These are phyloP conservation scores for Fusarium setosum DNA, from an alignment of 2,329 filamentous ascomycete species.

Conservation along the genomic window DNA sequence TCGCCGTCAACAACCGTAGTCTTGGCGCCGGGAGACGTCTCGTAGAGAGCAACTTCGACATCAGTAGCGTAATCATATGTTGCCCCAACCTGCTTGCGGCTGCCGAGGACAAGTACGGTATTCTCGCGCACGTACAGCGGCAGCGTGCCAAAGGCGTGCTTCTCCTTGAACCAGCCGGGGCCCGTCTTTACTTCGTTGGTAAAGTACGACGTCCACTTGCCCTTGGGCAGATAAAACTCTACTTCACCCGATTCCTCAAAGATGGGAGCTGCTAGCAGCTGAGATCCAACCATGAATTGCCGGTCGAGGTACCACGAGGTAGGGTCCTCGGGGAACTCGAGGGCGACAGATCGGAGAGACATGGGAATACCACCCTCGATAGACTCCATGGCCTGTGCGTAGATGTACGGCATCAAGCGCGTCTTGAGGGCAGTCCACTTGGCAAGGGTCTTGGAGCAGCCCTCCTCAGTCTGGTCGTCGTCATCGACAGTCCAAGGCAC, in stretches of 20 bases:
- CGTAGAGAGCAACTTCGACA: conserved; percentile 61
- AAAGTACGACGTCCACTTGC: conserved; percentile 61
- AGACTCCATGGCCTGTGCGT: conserved; percentile 55
- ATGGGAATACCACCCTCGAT: conserved; percentile 67
- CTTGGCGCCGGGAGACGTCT: conserved; percentile 53
- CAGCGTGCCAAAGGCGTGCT: conserved; percentile 67
- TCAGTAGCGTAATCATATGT: conserved; percentile 61
- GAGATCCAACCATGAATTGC: conserved; percentile 79
- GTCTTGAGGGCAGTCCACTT: conserved; percentile 62
- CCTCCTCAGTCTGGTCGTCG: conserved; percentile 66
- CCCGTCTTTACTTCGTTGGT: conserved; percentile 61
- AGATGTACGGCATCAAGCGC: conserved; percentile 64
- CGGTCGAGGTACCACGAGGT: conserved; percentile 75
- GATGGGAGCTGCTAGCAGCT: conserved; percentile 72
- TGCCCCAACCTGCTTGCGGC: conserved; percentile 50
- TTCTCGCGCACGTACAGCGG: conserved; percentile 69
- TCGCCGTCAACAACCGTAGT: conserved; percentile 56
- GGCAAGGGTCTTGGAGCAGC: conserved; percentile 62
- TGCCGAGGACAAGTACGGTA: conserved; percentile 60
- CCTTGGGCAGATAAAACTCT: conserved; percentile 71
- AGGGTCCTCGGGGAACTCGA: conserved; percentile 79
- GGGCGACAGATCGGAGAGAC: conserved; percentile 71
- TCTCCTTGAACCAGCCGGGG: conserved; percentile 70
- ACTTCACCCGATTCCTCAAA: conserved; percentile 72
- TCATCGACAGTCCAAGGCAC: conserved; percentile 80